Evolutionary conservation across 2,329 filamentous ascomycete genomes (phyloP), one percentile per base, ranked within the genome.

Genomic region (Monosporascus cannonballus): DNA sequence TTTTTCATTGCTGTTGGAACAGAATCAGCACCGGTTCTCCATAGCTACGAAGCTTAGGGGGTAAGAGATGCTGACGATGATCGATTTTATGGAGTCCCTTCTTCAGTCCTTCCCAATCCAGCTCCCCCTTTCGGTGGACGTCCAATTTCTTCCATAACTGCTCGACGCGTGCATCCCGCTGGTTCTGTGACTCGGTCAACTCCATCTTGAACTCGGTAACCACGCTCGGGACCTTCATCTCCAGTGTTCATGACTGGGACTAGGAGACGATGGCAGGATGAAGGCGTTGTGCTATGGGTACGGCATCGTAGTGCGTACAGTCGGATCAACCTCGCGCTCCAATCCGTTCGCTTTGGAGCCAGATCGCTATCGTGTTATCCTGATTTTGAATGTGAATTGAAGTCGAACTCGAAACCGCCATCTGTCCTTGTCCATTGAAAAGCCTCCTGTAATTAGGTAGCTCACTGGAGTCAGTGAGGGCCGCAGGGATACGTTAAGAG

Each of bases 31-130:
- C 55, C 50, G 49, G 14, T 41, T 53, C 30, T 37, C 53, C 52
- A 34, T 44, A 39, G 51, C 48, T 17, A 25, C 47, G 38, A 51
- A n/a, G 48, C 30, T 44, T 47, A 51, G n/a, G 15, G 45, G 51
- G 50, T 15, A 18, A 22, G 47, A 20, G 47, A 51, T 57, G 69
- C 85, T 73, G 73, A 96, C 91, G 94, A 70, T 99, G 94, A 70
- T 97, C 92, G 65, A 97, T 90, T 71, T 85, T 89, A 69, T 79
- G 84, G 66, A 99, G 74, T 4, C 93, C 94, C 73, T 85, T 89
- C 73, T 92, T 87, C 61, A 99, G 75, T 34, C 85, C 91, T 69
- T 87, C 85, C 59, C 95, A 76, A 72, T 97, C 92, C 63, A 99
- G 78, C 69, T 90, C 85, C 54, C 90, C 90, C 63, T 86, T 85